Base-by-base conservation (phyloP, 2,329 filamentous ascomycete species). In the Talaromyces rugulosus region DNA sequence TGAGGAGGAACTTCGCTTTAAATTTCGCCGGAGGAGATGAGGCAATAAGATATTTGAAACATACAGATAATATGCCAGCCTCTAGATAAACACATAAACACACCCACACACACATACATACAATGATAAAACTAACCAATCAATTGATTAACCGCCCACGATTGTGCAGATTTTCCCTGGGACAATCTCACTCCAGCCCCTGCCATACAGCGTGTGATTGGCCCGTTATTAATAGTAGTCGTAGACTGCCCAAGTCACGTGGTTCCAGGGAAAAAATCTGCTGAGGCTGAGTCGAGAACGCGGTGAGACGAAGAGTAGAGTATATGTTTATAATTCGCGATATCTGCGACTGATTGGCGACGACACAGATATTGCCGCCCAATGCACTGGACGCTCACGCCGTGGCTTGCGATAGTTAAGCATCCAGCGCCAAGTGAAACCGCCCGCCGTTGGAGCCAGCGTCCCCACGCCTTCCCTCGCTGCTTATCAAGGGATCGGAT, bases 1-100 rank as follows among this genome's bases (percentile, higher is more conserved):
- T 68, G 84, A 85, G 31, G 84, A 86, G 67, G 83, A 82, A 65
- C 75, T 81, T 62, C 82, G 82, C 34, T 85, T 85, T 66, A 78
- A 81, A 60, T 86, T 87, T 66, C 79, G 80, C 66, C 75, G 81
- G 63, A 78, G 77, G 5, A 54, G 55, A 40, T 61, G 54, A 55
- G 30, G 61, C 27, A 51, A 51, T 51, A 12, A 28, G 18, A 51
- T 51, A 18, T 50, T 28, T n/a, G 16, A n/a, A 12, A 40, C 12
- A 5, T 27, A 54, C 51, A 27, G 23, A 23, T 23, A 23, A 23
- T 23, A 23, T 23, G 23, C 23, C 23, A 23, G 23, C 23, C 23
- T 28, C 53, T 56, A 16, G 7, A 36, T 34, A 55, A n/a, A 31
- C 23, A 56, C 30, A 33, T 55, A 27, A 18, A 27, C 27, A 33